Percentiles rank a stretch among this genome's conserved stretches.
Conservation (phyloP, 169 alveolate genomes). For the Pseudocohnilembus persalinus region DNA sequence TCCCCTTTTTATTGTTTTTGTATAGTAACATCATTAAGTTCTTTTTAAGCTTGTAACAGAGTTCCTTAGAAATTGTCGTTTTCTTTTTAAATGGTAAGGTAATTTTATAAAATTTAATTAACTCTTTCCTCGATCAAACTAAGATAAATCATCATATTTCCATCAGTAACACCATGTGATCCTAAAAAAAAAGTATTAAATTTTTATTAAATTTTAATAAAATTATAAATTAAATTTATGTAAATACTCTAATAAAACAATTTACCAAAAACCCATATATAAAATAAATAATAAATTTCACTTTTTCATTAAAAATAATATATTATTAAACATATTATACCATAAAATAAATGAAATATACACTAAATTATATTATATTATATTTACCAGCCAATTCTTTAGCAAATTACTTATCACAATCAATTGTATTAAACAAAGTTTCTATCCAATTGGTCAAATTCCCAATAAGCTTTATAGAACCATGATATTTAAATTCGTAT, state of each 20-base stretch:
- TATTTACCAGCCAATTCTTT: conserved; percentile 50
- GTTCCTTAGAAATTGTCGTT: conserved; percentile 6
- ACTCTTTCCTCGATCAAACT: conserved; percentile 65
- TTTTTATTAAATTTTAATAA: too few species aligned
- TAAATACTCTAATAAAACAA: too few species aligned
- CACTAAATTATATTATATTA: too few species aligned
- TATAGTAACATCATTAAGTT: background rate
- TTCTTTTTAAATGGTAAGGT: conserved; percentile 44
- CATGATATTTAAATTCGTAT: conserved; percentile 72
- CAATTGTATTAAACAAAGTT: conserved; percentile 61
- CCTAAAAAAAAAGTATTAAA: conserved; percentile 25
- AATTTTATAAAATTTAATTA: conserved; percentile 53
- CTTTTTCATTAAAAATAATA: too few species aligned
- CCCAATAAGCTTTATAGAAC: conserved; percentile 61
- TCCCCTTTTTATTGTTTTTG: background rate
- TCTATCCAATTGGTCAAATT: conserved; percentile 68
- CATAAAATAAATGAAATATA: too few species aligned
- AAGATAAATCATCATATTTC: conserved; percentile 66
- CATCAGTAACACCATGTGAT: conserved; percentile 71
- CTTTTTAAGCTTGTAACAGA: background rate
- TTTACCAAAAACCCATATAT: too few species aligned
- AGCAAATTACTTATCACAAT: conserved; percentile 65
- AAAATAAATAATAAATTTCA: too few species aligned
- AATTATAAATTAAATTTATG: too few species aligned
- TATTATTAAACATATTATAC: too few species aligned